Conservation (phyloP, 805 yeast genomes). For the Pichia gijzeniarum region DNA sequence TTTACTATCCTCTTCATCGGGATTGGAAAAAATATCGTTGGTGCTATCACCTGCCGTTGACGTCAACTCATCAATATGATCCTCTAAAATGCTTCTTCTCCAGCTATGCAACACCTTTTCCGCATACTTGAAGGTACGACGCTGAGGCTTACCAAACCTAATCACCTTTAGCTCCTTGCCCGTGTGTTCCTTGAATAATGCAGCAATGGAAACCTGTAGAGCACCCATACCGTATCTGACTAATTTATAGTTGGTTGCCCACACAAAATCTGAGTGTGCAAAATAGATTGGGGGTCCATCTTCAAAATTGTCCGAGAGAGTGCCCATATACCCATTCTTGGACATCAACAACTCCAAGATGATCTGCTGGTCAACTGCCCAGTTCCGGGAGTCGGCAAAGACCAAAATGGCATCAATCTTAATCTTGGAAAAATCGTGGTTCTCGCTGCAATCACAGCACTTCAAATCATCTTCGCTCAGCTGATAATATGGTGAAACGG, state of each 20-base stretch:
- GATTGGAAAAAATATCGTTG: constrained; percentile 15
- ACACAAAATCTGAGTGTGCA: constrained; percentile 87
- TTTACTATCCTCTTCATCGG: constrained; percentile 15
- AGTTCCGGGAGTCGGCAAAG: constrained; percentile 86
- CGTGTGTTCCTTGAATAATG: constrained; percentile 77
- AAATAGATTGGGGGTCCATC: constrained; percentile 81
- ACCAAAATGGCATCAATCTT: constrained; percentile 77
- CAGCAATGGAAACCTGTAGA: constrained; percentile 79
- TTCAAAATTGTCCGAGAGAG: constrained; percentile 58
- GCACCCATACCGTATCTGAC: constrained; percentile 95
- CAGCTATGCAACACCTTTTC: constrained; percentile 68
- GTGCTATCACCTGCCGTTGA: constrained; percentile 13
- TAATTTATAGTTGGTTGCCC: constrained; percentile 83
- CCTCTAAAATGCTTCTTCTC: constrained; percentile 74
- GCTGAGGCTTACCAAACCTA: constrained; percentile 85
- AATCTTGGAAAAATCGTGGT: constrained; percentile 55
- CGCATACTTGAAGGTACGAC: constrained; percentile 80
- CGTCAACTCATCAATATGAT: constrained; percentile 49
- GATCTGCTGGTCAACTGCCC: constrained; percentile 92
- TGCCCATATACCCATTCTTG: constrained; percentile 79
- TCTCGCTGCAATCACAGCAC: constrained; percentile 39
- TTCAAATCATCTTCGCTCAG: constrained; percentile 63
- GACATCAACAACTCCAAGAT: constrained; percentile 74
- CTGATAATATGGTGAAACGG: constrained; percentile 78
- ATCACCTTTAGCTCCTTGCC: constrained; percentile 75